Conservation (phyloP, 371 early-diverging fungal genomes). For the Mortierella sp. region DNA sequence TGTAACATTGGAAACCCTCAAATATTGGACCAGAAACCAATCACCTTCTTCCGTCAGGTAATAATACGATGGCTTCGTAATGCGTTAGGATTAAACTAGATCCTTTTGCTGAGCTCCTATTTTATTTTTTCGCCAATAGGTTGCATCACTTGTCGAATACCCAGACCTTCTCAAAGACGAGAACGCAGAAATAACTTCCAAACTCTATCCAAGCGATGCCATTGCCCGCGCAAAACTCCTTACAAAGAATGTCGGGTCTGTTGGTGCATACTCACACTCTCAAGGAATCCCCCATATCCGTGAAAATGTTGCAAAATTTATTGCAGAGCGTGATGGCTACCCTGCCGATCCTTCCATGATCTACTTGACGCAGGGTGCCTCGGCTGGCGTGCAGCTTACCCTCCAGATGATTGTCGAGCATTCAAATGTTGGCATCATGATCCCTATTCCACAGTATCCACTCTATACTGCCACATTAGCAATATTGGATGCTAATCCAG, state of each 20-base stretch:
- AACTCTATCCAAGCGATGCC: conserved; percentile 88
- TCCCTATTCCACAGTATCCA: conserved; percentile 99
- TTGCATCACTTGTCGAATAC: conserved; percentile 89
- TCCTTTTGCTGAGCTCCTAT: neutral
- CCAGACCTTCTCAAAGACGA: conserved; percentile 79
- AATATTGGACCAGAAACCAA: conserved; percentile 93
- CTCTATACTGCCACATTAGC: conserved; percentile 97
- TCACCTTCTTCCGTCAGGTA: conserved; percentile 97
- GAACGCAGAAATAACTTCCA: conserved; percentile 64
- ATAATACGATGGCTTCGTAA: neutral
- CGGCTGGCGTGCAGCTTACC: conserved; percentile 90
- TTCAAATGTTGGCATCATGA: conserved; percentile 91
- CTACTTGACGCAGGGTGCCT: conserved; percentile 92
- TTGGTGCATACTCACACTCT: conserved; percentile 96
- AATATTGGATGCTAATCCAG: conserved; percentile 83
- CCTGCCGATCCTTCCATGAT: conserved; percentile 86
- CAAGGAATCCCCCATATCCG: conserved; percentile 91
- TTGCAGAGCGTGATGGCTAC: conserved; percentile 87
- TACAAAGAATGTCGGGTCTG: conserved; percentile 75
- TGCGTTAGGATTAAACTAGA: neutral
- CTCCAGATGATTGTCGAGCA: conserved; percentile 86
- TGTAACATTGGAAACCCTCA: conserved; percentile 99
- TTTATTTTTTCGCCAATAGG: conserved; percentile 58
- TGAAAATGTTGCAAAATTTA: conserved; percentile 88
- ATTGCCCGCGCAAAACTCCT: conserved; percentile 85